Evolutionary conservation across 129 eudicot species (phyloP), one percentile per base, ranked within the genome.

Genomic region (Scalesia atractyloides): DNA sequence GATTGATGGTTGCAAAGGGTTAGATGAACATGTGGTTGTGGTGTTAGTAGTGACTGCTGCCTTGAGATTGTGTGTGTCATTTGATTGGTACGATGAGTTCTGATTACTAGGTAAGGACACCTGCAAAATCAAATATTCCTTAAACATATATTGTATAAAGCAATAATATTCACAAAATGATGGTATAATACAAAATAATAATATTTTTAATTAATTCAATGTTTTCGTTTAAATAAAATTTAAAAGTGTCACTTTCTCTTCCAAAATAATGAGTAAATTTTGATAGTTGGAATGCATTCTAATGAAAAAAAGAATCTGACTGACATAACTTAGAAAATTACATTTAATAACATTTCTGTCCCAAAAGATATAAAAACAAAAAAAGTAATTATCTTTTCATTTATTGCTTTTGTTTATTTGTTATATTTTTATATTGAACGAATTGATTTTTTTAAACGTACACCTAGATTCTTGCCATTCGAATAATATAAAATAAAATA

Each of bases 1-100:
- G 19, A 86, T 74, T 20, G 89, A 83, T 18, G 97, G 96, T 61
- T 92, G 86, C 13, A 92, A 80, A 11, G 97, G 96, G 82, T 89
- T 91, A 7, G 91, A 81, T 9, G 82, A 80, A 49, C 34, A 30
- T 30, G 86, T 74, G 86, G 63, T 3, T 67, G 65, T 70, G 56
- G 74, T 24, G 44, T 66, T 43, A 73, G 34, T 5, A 12, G 64
- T 50, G 64, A 53, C 30, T 62, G 49, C 16, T 18, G 73, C 19
- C 39, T 68, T 59, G 70, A 30, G 53, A 24, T 33, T 73, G 72
- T 76, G 84, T 58, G 79, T 77, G 63, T 16, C 59, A 67, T 87
- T 57, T 66, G 73, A 69, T 18, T 72, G 76, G 91, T 84, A 86
- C 84, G 86, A 64, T 13, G 69, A 86, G 87, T 84, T 80, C 90